Evolutionary conservation across 768 basidiomycete species (phyloP).

Genomic region (Coprinellus aureogranulatus): DNA sequence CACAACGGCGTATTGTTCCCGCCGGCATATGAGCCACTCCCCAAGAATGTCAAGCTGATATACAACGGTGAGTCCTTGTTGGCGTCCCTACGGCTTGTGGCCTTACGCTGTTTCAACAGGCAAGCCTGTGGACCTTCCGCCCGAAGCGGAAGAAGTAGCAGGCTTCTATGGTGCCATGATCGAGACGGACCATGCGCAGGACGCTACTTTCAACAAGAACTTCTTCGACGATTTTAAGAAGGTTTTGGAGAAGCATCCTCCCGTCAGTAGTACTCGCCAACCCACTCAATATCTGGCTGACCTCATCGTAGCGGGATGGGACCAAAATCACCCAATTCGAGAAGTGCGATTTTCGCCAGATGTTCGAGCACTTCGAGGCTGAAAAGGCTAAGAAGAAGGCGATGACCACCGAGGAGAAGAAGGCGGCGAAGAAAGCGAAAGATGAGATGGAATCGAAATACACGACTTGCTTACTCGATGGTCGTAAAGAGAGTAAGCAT

Average conservation of each 20-base stretch:
- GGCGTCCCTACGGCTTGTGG: not conserved
- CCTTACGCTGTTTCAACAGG: slow-evolving; percentile 48
- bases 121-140: slow-evolving; percentile 72
- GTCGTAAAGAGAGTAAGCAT: slow-evolving; percentile 96
- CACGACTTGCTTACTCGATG: slow-evolving; percentile 84
- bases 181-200: slow-evolving; percentile 89
- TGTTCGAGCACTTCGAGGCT: slow-evolving; percentile 88
- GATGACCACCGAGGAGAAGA: slow-evolving; percentile 83
- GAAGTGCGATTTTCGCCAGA: slow-evolving; percentile 90
- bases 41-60: slow-evolving; percentile 84
- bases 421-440: slow-evolving; percentile 80
- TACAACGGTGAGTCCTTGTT: slow-evolving; percentile 71
- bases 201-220: slow-evolving; percentile 86
- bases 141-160: slow-evolving; percentile 92
- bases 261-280: slow-evolving; percentile 41
- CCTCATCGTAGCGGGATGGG: slow-evolving; percentile 54
- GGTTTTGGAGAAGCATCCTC: slow-evolving; percentile 76
- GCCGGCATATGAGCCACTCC: slow-evolving; percentile 86
- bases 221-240: slow-evolving; percentile 90
- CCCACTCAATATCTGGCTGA: not conserved
- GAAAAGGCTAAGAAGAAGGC: slow-evolving; percentile 94
- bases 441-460: slow-evolving; percentile 85
- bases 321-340: slow-evolving; percentile 73
- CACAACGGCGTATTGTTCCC: slow-evolving; percentile 96
- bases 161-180: slow-evolving; percentile 93